Conservation (phyloP, 768 basidiomycete genomes). For the Mycena rebaudengoi region DNA sequence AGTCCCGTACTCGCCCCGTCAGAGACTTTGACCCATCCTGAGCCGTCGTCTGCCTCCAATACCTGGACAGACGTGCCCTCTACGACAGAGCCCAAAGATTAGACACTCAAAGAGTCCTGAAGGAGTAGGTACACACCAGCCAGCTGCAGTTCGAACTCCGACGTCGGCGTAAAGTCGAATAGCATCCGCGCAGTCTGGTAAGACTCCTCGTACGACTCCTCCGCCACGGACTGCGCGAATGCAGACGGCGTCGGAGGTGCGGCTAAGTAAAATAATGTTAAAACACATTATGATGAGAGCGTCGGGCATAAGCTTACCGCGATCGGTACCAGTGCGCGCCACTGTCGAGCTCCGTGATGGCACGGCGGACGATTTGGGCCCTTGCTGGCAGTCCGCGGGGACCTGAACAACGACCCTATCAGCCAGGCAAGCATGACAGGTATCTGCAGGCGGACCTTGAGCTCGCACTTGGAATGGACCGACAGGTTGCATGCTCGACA, state of each 20-base stretch:
- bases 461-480: constrained; percentile 86
- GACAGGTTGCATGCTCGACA: constrained; percentile 81
- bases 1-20: constrained; percentile 68
- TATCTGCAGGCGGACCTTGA: constrained; percentile 63
- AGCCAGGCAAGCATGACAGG: background rate
- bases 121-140: constrained; percentile 54
- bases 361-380: constrained; percentile 34
- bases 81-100: no score
- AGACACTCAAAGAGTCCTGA: no score
- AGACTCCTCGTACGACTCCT: constrained; percentile 51
- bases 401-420: constrained; percentile 52
- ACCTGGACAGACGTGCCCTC: constrained; percentile 73
- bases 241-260: constrained; percentile 62
- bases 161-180: constrained; percentile 79
- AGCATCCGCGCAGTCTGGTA: constrained; percentile 67
- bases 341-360: constrained; percentile 33
- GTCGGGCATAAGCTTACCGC: constrained; percentile 1
- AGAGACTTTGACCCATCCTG: constrained; percentile 85
- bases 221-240: constrained; percentile 53
- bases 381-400: constrained; percentile 71
- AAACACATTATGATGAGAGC: no score
- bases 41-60: constrained; percentile 84
- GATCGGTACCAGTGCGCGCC: constrained; percentile 27
- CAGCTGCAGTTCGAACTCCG: constrained; percentile 79
- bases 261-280: background rate